phyloP scores from a whole-genome alignment of 352 stramenopile species.

The Pythium vanterpoolii region DNA sequence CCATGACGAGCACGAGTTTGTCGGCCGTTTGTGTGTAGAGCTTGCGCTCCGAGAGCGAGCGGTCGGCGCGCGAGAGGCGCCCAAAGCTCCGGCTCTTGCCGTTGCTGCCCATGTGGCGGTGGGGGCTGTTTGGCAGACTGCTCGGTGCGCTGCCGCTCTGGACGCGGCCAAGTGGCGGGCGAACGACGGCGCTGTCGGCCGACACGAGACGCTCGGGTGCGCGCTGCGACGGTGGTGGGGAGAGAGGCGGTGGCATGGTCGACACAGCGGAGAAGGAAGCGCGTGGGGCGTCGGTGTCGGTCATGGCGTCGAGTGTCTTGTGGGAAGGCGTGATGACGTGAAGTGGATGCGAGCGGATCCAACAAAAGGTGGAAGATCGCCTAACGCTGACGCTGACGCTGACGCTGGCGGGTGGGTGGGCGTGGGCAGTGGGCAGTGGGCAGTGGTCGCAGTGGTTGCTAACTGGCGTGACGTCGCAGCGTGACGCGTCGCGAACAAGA shows the following conservation, averaged over 20 bases:
- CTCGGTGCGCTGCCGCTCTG: slow-evolving; percentile 16
- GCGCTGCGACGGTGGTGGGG: slow-evolving; percentile 9
- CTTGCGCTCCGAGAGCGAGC: slow-evolving; percentile 65
- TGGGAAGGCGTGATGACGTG: slow-evolving; percentile 1
- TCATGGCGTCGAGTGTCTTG: neutral
- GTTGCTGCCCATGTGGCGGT: slow-evolving; percentile 1
- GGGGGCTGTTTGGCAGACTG: slow-evolving; percentile 24
- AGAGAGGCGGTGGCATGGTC: neutral
- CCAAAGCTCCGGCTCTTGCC: slow-evolving; percentile 9
- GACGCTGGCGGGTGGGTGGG: no score
- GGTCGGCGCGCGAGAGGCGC: slow-evolving; percentile 20
- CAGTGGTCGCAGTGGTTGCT: neutral
- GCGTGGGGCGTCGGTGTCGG: neutral
- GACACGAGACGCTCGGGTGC: slow-evolving; percentile 18
- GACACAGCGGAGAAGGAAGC: neutral
- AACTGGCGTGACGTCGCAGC: neutral
- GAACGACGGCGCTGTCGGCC: slow-evolving; percentile 4
- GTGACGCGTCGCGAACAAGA: neutral
- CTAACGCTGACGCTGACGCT: no score
- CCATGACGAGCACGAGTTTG: slow-evolving; percentile 95
- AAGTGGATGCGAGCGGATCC: neutral
- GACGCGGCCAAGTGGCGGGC: slow-evolving; percentile 13
- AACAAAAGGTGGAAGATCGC: slow-evolving; percentile 11
- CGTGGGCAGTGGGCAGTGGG: no score
- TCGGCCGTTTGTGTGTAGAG: slow-evolving; percentile 83